Evolutionary conservation across 805 yeast species (phyloP).

Genomic region (Kluyveromyces nonfermentans): DNA sequence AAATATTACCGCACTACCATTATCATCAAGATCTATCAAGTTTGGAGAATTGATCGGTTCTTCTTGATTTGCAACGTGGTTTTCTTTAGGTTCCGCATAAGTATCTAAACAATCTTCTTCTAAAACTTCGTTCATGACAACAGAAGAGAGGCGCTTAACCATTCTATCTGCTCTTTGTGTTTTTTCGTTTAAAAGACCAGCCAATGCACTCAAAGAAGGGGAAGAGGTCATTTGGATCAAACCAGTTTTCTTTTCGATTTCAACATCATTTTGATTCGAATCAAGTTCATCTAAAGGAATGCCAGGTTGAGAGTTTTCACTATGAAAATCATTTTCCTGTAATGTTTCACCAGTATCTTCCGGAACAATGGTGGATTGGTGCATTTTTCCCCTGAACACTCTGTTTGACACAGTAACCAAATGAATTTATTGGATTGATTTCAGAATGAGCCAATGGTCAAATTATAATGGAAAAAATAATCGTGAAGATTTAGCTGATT

Average conservation of each 20-base stretch:
- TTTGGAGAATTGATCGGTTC: slow-evolving; percentile 23
- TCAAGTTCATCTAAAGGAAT: background rate
- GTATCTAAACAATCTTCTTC: slow-evolving; percentile 3
- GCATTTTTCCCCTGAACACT: no score
- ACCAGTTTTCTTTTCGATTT: slow-evolving; percentile 2
- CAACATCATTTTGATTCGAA: background rate
- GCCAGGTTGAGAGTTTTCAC: background rate
- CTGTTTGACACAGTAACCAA: no score
- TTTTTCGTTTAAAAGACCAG: slow-evolving; percentile 32
- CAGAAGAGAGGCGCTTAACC: slow-evolving; percentile 9
- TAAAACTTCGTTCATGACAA: slow-evolving; percentile 7
- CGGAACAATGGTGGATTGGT: no score
- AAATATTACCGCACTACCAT: slow-evolving; percentile 9
- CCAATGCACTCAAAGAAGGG: slow-evolving; percentile 36
- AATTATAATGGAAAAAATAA: no score
- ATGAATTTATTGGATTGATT: no score
- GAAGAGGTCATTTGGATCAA: slow-evolving; percentile 32
- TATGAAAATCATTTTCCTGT: background rate
- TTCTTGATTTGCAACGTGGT: background rate
- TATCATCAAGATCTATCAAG: slow-evolving; percentile 30
- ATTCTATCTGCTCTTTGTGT: slow-evolving; percentile 24
- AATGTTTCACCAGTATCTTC: no score
- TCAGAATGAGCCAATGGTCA: no score
- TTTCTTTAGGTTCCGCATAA: background rate
- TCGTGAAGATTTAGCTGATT: no score